Percentiles rank a stretch among this genome's conserved stretches.
These are phyloP conservation scores for Saccharomycopsis olivae DNA, from an alignment of 805 yeast genomes.

Conservation along the genomic window DNA sequence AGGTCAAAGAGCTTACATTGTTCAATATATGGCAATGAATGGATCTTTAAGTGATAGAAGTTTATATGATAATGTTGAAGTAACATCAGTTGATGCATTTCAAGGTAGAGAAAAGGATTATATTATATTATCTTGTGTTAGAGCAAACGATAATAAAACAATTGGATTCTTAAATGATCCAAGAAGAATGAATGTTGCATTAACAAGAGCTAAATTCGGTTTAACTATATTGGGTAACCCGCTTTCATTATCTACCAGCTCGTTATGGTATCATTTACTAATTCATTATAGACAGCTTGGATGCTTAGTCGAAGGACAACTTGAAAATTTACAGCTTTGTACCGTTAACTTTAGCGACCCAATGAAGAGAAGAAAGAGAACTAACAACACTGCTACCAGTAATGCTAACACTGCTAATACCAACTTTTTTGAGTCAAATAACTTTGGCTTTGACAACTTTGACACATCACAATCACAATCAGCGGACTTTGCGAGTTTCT, in stretches of 20 bases:
- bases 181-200: conserved; percentile 78
- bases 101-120: conserved; percentile 70
- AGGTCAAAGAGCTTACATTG: conserved; percentile 79
- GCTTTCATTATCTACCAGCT: conserved; percentile 55
- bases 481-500: no score
- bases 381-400: no score
- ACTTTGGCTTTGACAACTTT: no score
- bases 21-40: conserved; percentile 66
- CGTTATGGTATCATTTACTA: conserved; percentile 70
- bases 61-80: conserved; percentile 64
- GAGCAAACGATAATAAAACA: conserved; percentile 61
- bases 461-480: no score
- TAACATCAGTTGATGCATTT: conserved; percentile 77
- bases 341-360: conserved; percentile 5
- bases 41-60: conserved; percentile 52
- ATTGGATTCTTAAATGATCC: conserved; percentile 82
- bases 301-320: conserved; percentile 81
- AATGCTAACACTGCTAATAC: no score
- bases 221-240: conserved; percentile 79
- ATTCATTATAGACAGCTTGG: conserved; percentile 75
- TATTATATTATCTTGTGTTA: conserved; percentile 54
- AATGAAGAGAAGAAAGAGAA: no score
- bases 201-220: conserved; percentile 82
- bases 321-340: conserved; percentile 59
- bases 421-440: no score